A percentile compares a stretch with the other conserved stretches of the same genome.
Conservation (phyloP, 2,329 filamentous ascomycete species). For the Fusarium pseudograminearum region DNA sequence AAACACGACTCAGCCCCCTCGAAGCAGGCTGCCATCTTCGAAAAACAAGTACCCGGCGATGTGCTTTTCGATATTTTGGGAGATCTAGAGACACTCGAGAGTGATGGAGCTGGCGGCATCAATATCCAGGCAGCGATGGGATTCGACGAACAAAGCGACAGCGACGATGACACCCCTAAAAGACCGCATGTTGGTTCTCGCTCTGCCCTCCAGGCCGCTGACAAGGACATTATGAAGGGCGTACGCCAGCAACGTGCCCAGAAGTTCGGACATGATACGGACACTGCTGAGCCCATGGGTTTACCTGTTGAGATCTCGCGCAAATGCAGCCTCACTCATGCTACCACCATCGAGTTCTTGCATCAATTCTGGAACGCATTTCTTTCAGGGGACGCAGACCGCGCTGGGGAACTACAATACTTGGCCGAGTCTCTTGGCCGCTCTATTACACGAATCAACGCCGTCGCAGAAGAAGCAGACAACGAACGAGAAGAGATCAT, state of each 20-base stretch:
- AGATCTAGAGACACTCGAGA: constrained; percentile 68
- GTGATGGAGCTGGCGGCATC: constrained; percentile 63
- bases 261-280: constrained; percentile 63
- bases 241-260: constrained; percentile 72
- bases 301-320: constrained; percentile 67
- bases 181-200: constrained; percentile 75
- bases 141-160: constrained; percentile 77
- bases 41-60: constrained; percentile 75
- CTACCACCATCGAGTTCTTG: constrained; percentile 94
- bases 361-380: constrained; percentile 97
- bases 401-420: constrained; percentile 82
- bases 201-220: constrained; percentile 71
- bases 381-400: constrained; percentile 85
- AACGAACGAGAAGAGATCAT: constrained; percentile 76
- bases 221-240: constrained; percentile 74
- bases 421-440: constrained; percentile 84
- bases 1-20: constrained; percentile 64
- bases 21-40: constrained; percentile 66
- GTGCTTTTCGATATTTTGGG: constrained; percentile 73
- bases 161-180: constrained; percentile 70
- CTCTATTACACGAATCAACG: constrained; percentile 81
- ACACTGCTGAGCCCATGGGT: constrained; percentile 65
- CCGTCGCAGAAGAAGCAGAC: constrained; percentile 85
- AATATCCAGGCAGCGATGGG: constrained; percentile 75
- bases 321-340: constrained; percentile 78